Base-by-base conservation (phyloP, 2,329 filamentous ascomycete species). In the Beauveria scarabaeidicola region DNA sequence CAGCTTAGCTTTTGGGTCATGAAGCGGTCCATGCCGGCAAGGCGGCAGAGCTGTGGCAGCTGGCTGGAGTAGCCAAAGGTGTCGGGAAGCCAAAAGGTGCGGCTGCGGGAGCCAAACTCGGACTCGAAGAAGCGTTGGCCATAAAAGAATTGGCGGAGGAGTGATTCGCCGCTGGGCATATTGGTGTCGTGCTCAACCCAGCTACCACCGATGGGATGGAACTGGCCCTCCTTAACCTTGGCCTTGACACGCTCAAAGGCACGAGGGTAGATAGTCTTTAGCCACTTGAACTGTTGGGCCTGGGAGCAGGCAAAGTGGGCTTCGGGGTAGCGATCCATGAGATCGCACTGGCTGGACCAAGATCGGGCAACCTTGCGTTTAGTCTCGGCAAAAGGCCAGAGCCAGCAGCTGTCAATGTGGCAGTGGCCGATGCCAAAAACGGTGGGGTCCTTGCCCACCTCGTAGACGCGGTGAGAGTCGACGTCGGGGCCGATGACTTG, bases 181-280 rank as follows among this genome's bases (percentile, higher is more conserved):
- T 99, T 99, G 64, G 94, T 99, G 71, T 99, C 94, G 69, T 99
- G 94, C 71, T 99, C 94, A 17, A 99, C 93, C 94, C 94, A 99
- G 75, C 91, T 97, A 58, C 94, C 94, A 64, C 94, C 94, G 66
- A 99, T 93, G 15, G 92, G 92, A 65, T 97, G 90, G 73, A 99
- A 99, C 62, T 84, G 88, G 23, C 92, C 93, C 67, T 92, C 86
- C 73, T 90, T 90, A 62, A 97, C 88, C 80, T 96, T 96, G 59
- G 82, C 78, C 77, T 95, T 96, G 65, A 99, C 93, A 17, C 93
- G 87, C 66, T 95, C 88, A 70, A 91, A 97, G 2, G 91, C 88
- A 44, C 86, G 86, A 0, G 94, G 93, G 69, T 99, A 99, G 64
- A 90, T 79, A 66, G 89, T 78, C 75, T 97, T 91, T 32, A 97